Conservation (phyloP, 2,329 filamentous ascomycete genomes). For the Aspergillaceae sp. region DNA sequence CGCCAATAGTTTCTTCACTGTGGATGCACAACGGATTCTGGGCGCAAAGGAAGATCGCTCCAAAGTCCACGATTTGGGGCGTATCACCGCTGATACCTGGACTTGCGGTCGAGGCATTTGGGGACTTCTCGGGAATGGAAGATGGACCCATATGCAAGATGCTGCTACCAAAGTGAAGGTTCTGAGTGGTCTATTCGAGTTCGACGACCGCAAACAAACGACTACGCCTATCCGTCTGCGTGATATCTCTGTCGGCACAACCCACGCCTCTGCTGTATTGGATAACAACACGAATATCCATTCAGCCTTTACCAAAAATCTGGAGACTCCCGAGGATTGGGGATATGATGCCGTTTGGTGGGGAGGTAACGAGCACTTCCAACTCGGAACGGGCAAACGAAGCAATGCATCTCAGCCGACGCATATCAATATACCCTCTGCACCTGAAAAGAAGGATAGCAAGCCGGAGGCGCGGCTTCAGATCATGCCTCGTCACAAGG, state of each 20-base stretch:
- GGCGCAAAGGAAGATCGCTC: constrained; percentile 36
- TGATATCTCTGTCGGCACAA: constrained; percentile 64
- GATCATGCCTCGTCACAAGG: constrained; percentile 67
- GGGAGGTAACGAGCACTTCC: constrained; percentile 90
- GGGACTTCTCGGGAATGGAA: constrained; percentile 73
- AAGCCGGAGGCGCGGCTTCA: constrained; percentile 65
- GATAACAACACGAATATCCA: constrained; percentile 65
- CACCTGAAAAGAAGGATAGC: constrained; percentile 52
- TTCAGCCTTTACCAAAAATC: constrained; percentile 41
- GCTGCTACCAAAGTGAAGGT: constrained; percentile 71
- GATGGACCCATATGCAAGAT: constrained; percentile 79
- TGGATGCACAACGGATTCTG: constrained; percentile 62
- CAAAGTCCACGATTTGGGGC: constrained; percentile 40
- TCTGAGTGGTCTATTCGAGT: constrained; percentile 78
- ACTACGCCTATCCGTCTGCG: constrained; percentile 71
- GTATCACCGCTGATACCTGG: constrained; percentile 69
- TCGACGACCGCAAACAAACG: constrained; percentile 61
- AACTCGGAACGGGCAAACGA: constrained; percentile 83
- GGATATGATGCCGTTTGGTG: constrained; percentile 86
- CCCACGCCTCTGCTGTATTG: constrained; percentile 76
- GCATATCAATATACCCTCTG: constrained; percentile 69
- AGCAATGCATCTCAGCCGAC: constrained; percentile 67
- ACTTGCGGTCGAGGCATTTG: constrained; percentile 78
- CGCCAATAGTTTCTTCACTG: constrained; percentile 74
- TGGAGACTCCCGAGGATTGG: constrained; percentile 70